These are phyloP conservation scores for Cyathus striatus DNA, from an alignment of 768 basidiomycete species.

Conservation along the genomic window DNA sequence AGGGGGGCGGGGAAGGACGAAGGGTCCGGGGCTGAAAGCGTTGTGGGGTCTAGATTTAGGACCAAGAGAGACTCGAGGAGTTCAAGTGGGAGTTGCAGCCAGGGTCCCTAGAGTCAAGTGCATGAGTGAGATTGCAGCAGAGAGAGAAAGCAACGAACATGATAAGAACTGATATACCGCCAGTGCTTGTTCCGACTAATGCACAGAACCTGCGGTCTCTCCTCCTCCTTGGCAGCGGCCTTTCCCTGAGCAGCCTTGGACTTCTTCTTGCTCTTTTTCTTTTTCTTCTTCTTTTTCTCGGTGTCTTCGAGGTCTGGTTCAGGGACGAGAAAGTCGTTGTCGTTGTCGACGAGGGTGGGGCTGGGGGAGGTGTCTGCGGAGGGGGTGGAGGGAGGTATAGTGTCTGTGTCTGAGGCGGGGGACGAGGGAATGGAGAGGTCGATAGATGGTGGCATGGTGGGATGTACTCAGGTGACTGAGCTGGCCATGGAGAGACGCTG, in stretches of 20 bases:
- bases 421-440: background rate
- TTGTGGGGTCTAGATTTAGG: constrained; percentile 72
- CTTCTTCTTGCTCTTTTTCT: constrained; percentile 55
- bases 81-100: constrained; percentile 86
- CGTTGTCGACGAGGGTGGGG: constrained; percentile 11
- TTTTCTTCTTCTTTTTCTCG: constrained; percentile 63
- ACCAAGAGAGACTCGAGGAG: constrained; percentile 76
- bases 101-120: constrained; percentile 67
- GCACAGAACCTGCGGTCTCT: constrained; percentile 64
- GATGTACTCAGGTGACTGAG: too few relatives aligned
- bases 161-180: constrained; percentile 90
- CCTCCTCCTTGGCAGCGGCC: constrained; percentile 30
- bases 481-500: too few relatives aligned
- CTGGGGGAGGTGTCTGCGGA: constrained; percentile 18
- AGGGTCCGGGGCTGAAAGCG: constrained; percentile 43
- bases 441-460: too few relatives aligned
- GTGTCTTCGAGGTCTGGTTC: constrained; percentile 18
- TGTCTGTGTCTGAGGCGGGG: constrained; percentile 7
- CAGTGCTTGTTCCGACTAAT: constrained; percentile 94
- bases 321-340: constrained; percentile 20
- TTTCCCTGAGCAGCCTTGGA: constrained; percentile 15
- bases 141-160: constrained; percentile 36
- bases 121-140: constrained; percentile 9
- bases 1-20: constrained; percentile 16
- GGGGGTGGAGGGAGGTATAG: too few relatives aligned